These are phyloP conservation scores for Erodium maritimum DNA, from an alignment of 345 rosid genomes.

Conservation along the genomic window DNA sequence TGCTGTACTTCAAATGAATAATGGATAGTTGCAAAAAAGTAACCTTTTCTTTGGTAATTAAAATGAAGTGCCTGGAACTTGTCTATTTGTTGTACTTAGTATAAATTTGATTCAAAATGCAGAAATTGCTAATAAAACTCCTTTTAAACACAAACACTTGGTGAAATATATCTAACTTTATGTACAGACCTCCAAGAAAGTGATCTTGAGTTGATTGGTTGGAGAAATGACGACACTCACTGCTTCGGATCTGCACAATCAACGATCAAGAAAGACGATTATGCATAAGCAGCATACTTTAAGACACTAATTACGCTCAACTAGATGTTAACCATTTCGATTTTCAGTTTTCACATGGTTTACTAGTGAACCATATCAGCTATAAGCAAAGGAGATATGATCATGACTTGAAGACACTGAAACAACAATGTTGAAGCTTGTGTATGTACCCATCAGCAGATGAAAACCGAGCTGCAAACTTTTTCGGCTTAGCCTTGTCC, in stretches of 20 bases:
- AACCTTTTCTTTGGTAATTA: no score
- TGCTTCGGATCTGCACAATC: constrained; percentile 56
- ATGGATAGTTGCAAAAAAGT: no score
- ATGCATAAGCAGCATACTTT: constrained; percentile 3
- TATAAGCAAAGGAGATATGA: background rate
- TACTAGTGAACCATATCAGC: no score
- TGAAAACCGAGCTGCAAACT: constrained; percentile 79
- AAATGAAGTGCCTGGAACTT: no score
- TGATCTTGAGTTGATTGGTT: constrained; percentile 78
- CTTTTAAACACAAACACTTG: background rate
- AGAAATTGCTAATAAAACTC: no score
- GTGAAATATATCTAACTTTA: background rate
- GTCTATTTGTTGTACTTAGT: no score
- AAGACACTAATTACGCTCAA: background rate
- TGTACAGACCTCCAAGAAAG: constrained; percentile 75
- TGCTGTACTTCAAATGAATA: background rate
- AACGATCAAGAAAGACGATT: constrained; percentile 1
- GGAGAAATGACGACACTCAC: constrained; percentile 68
- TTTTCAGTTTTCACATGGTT: no score
- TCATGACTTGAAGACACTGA: background rate
- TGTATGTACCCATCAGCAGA: constrained; percentile 76
- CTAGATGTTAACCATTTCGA: background rate
- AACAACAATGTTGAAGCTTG: constrained; percentile 1
- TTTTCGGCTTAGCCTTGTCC: constrained; percentile 76
- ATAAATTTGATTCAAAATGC: no score